These are phyloP conservation scores for Sphaerobolus stellatus DNA, from an alignment of 1,284 basidiomycete genomes.

Conservation along the genomic window DNA sequence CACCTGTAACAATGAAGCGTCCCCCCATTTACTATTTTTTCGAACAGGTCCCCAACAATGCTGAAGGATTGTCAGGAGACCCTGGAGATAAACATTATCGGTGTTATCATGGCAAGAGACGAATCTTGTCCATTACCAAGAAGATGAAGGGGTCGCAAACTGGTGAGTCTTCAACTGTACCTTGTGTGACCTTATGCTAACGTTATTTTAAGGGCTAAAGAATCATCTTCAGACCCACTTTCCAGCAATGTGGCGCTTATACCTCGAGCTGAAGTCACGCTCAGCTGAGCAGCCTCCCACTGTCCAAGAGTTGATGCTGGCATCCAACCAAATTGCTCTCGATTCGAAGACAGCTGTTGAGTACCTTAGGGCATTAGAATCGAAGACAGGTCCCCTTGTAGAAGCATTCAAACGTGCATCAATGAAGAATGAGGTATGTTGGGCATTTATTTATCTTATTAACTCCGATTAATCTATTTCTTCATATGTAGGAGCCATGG, in stretches of 20 bases:
- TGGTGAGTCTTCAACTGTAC: constrained; percentile 10
- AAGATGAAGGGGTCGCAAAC: constrained; percentile 20
- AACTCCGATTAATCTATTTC: no score
- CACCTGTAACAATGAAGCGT: constrained; percentile 13
- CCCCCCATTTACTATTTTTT: constrained; percentile 27
- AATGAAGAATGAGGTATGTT: neutral
- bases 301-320: neutral
- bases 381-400: neutral
- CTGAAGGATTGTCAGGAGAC: constrained; percentile 10
- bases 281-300: neutral
- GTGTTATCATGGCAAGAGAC: constrained; percentile 24
- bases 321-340: neutral
- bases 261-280: constrained; percentile 16
- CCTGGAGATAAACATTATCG: constrained; percentile 22
- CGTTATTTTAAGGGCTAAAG: constrained; percentile 14
- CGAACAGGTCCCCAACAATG: constrained; percentile 14
- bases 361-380: neutral
- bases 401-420: neutral
- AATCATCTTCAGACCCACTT: constrained; percentile 21
- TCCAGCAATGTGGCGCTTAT: constrained; percentile 18
- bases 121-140: constrained; percentile 22
- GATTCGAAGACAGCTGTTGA: neutral
- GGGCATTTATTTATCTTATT: no score
- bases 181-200: neutral
- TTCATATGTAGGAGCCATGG: constrained; percentile 6